Conservation (phyloP, 108 stramenopile species). For the Pseudonitzschia pungens region DNA sequence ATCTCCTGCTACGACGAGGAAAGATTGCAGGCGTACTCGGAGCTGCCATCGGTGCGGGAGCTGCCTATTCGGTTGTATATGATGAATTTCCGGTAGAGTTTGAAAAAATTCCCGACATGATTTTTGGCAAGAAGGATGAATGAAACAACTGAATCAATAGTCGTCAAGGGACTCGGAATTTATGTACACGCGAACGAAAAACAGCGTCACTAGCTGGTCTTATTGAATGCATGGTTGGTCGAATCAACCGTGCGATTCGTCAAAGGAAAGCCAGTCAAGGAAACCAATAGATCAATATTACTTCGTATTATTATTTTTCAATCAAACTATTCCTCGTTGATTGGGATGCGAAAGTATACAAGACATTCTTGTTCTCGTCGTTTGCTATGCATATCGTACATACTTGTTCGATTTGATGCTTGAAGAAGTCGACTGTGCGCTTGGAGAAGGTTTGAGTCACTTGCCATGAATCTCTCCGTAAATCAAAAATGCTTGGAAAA, state of each 20-base stretch:
- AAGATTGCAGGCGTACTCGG: conserved; percentile 30
- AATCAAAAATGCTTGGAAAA: no score
- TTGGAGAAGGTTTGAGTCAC: no score
- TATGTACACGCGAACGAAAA: not conserved
- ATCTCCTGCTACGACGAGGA: conserved; percentile 32
- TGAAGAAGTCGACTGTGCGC: no score
- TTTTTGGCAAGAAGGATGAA: conserved; percentile 37
- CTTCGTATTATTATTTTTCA: no score
- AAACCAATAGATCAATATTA: not conserved
- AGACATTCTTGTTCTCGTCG: no score
- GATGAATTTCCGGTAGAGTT: conserved; percentile 30
- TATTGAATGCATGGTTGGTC: not conserved
- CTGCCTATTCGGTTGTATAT: conserved; percentile 43
- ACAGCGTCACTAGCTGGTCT: not conserved
- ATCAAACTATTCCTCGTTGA: not conserved
- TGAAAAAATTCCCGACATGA: conserved; percentile 24
- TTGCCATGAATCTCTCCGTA: no score
- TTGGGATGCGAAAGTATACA: no score
- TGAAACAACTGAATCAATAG: not conserved
- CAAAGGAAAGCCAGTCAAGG: not conserved
- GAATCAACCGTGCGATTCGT: not conserved
- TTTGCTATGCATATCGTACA: no score
- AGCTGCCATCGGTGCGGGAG: conserved; percentile 25
- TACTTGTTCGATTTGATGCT: no score
- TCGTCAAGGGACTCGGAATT: no score